A percentile compares a stretch with the other conserved stretches of the same genome.
phyloP scores from a whole-genome alignment of 371 early-diverging fungal genomes.

The Gilbertella persicaria region DNA sequence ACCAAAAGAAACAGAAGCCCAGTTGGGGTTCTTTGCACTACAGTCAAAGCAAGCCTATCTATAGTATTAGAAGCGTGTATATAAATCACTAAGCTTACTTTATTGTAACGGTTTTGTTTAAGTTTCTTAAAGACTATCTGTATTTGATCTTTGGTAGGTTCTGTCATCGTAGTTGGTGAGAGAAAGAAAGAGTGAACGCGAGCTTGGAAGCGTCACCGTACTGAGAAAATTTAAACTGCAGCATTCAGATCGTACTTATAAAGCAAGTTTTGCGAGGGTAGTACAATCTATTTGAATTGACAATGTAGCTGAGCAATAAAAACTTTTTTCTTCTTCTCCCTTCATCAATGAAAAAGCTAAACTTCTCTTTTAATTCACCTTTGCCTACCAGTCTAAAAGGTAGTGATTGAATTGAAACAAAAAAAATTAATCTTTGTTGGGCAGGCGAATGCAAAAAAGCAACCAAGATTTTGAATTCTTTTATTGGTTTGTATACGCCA shows the following conservation, averaged over 20 bases:
- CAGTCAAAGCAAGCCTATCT: conserved; percentile 96
- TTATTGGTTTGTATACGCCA: conserved; percentile 51
- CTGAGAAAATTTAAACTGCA: too few relatives aligned
- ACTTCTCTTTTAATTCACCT: background rate
- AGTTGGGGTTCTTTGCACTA: conserved; percentile 93
- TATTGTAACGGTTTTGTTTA: conserved; percentile 76
- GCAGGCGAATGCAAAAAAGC: conserved; percentile 74
- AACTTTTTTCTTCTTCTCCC: too few relatives aligned
- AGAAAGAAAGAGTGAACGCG: too few relatives aligned
- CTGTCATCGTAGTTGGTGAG: conserved; percentile 53
- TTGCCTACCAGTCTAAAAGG: background rate
- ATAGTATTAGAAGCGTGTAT: background rate
- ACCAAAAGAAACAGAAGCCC: conserved; percentile 97
- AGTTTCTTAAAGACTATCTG: conserved; percentile 79
- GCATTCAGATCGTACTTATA: too few relatives aligned
- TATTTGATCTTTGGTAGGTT: conserved; percentile 77
- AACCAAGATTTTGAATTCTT: conserved; percentile 75
- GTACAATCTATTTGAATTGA: too few relatives aligned
- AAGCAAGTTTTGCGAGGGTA: too few relatives aligned
- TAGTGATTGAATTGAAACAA: background rate
- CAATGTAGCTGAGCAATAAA: too few relatives aligned
- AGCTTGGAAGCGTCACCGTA: too few relatives aligned
- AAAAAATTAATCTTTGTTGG: background rate
- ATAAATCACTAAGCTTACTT: conserved; percentile 54
- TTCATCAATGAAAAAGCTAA: background rate